phyloP scores from a whole-genome alignment of 306 rosid genomes.

The Fragaria nilgerrensis region DNA sequence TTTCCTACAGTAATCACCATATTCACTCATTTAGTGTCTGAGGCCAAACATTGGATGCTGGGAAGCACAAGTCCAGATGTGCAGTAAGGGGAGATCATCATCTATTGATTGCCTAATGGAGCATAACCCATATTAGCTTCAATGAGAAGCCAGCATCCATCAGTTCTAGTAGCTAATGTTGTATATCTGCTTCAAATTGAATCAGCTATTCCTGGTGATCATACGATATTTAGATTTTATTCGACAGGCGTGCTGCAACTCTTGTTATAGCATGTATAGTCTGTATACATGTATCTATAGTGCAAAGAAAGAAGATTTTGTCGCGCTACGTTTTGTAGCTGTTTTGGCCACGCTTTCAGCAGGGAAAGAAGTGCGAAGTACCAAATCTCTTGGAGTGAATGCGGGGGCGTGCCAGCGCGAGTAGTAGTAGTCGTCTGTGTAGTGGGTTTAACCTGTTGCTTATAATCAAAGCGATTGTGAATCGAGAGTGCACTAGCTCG shows the following conservation, averaged over 20 bases:
- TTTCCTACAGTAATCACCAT: neutral
- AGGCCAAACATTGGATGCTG: neutral
- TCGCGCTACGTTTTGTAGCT: neutral
- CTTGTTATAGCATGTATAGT: neutral
- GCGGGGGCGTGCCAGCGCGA: too few relatives aligned
- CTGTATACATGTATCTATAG: neutral
- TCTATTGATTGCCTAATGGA: neutral
- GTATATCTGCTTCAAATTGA: neutral
- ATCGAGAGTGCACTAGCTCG: too few relatives aligned
- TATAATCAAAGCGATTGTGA: too few relatives aligned
- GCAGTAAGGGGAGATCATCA: neutral
- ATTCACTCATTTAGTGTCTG: neutral
- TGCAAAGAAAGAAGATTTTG: neutral
- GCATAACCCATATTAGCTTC: neutral
- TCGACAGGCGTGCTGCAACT: constrained; percentile 3
- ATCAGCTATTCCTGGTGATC: neutral
- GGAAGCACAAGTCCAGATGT: neutral
- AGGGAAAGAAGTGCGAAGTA: too few relatives aligned
- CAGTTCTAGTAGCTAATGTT: neutral
- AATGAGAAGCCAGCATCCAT: neutral
- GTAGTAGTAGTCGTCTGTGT: too few relatives aligned
- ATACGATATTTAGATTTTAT: neutral
- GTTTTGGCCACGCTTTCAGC: too few relatives aligned
- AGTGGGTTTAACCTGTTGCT: too few relatives aligned
- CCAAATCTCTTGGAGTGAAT: too few relatives aligned